phyloP scores from a whole-genome alignment of 768 basidiomycete genomes.

The Tricholoma flavovirens region DNA sequence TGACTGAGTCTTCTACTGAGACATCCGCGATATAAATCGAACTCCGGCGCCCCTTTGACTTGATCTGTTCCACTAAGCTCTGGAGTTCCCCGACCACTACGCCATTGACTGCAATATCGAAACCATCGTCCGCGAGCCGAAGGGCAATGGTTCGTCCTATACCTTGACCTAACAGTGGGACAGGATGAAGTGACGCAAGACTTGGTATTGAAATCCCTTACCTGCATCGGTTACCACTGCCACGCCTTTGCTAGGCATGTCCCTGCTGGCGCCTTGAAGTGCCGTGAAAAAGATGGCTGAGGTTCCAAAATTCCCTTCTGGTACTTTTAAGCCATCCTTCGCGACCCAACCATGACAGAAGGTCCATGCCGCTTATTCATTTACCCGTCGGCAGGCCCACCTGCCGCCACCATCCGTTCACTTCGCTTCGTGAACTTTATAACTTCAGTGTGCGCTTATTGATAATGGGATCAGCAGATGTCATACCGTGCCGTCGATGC shows the following conservation, averaged over 20 bases:
- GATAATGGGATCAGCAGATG: too few species aligned
- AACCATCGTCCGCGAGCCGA: conserved; percentile 12
- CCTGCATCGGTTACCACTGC: conserved; percentile 2
- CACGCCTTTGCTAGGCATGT: conserved; percentile 1
- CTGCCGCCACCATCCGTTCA: neutral
- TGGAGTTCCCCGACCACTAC: conserved; percentile 24
- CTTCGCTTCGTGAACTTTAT: neutral
- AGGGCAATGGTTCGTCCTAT: conserved; percentile 9
- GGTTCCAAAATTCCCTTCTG: neutral
- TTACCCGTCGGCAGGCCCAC: neutral
- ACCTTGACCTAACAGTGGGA: conserved; percentile 4
- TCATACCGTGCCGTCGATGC: neutral
- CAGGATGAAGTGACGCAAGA: neutral
- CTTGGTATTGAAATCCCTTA: neutral
- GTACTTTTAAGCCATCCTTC: neutral
- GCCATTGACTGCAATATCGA: conserved; percentile 19
- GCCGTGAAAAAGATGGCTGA: neutral
- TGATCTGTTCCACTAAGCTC: conserved; percentile 14
- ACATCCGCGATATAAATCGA: conserved; percentile 15
- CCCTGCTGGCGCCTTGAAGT: neutral
- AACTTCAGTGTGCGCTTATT: too few species aligned
- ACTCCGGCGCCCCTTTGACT: conserved; percentile 10
- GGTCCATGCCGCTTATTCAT: neutral
- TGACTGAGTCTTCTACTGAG: conserved; percentile 19
- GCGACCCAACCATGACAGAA: neutral